A percentile compares a stretch with the other conserved stretches of the same genome.
Evolutionary conservation across 768 basidiomycete species (phyloP).

Genomic region (Antrodiella citrinella): DNA sequence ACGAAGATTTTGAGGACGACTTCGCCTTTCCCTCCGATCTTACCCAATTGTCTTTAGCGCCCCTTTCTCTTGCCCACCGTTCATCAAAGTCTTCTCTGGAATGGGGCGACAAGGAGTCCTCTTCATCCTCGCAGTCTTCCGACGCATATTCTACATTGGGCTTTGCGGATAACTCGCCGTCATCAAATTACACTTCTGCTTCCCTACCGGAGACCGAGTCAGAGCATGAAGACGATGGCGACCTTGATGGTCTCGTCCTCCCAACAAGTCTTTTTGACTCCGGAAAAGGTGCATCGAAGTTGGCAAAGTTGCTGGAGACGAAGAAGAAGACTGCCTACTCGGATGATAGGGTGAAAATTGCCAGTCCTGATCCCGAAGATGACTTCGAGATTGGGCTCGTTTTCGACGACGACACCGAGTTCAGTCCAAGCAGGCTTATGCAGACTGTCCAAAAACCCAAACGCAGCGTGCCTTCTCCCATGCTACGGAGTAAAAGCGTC

Average conservation of each 20-base stretch:
- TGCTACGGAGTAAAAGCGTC: conserved; percentile 51
- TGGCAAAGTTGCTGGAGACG: conserved; percentile 42
- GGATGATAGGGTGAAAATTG: conserved; percentile 42
- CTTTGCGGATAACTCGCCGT: conserved; percentile 38
- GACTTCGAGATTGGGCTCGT: conserved; percentile 83
- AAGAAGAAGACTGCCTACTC: conserved; percentile 51
- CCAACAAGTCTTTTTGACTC: conserved; percentile 72
- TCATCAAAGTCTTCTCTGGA: conserved; percentile 79
- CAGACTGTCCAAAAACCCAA: conserved; percentile 37
- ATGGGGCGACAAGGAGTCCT: conserved; percentile 80
- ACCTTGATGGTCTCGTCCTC: conserved; percentile 75
- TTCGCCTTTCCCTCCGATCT: conserved; percentile 77
- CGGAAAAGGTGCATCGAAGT: conserved; percentile 44
- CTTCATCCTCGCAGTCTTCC: conserved; percentile 76
- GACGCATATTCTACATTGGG: conserved; percentile 78
- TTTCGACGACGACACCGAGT: conserved; percentile 75
- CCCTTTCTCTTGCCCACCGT: conserved; percentile 65
- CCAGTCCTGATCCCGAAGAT: conserved; percentile 65
- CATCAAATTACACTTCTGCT: conserved; percentile 61
- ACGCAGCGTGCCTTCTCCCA: conserved; percentile 19
- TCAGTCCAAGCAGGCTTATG: conserved; percentile 54
- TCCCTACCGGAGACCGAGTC: conserved; percentile 67
- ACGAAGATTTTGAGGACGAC: conserved; percentile 79
- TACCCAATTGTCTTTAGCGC: conserved; percentile 74
- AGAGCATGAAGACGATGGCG: conserved; percentile 59